Percentiles rank a stretch among this genome's conserved stretches.
These are phyloP conservation scores for Penicillium sp. DNA, from an alignment of 2,329 filamentous ascomycete genomes.

Conservation along the genomic window DNA sequence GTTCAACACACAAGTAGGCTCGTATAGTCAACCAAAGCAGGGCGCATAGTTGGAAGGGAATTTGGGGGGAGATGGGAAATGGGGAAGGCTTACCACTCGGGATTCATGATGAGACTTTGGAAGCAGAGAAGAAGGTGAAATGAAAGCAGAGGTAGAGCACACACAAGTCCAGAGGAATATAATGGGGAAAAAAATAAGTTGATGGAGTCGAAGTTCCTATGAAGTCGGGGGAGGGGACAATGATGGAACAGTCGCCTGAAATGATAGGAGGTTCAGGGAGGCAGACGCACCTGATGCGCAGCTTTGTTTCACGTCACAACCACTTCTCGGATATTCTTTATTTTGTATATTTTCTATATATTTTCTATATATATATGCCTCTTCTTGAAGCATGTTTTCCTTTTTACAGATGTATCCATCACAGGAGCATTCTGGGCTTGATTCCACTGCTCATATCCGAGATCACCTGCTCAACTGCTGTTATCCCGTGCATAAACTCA, in stretches of 20 bases:
- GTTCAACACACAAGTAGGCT: neutral
- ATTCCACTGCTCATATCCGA: neutral
- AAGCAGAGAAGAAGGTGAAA: conserved; percentile 10
- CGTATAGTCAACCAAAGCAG: neutral
- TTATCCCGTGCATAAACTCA: conserved; percentile 4
- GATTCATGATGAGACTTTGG: conserved; percentile 44
- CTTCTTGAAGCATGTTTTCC: neutral
- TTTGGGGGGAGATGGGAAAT: conserved; percentile 7
- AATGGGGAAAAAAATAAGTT: conserved; percentile 11
- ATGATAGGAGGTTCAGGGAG: conserved; percentile 31
- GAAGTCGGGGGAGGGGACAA: conserved; percentile 23
- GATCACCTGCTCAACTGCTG: conserved; percentile 3
- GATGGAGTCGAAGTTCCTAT: conserved; percentile 15
- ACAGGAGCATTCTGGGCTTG: neutral
- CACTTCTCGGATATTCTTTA: conserved; percentile 9
- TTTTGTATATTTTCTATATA: neutral
- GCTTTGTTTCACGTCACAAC: conserved; percentile 22
- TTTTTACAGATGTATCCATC: neutral
- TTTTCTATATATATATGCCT: neutral
- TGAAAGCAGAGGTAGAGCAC: neutral
- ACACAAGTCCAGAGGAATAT: conserved; percentile 15
- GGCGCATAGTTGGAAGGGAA: conserved; percentile 3
- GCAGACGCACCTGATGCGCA: conserved; percentile 28
- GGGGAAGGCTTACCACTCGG: conserved; percentile 45
- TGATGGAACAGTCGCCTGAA: conserved; percentile 28